A percentile compares a stretch with the other conserved stretches of the same genome.
These are phyloP conservation scores for Blastobotrys serpentis DNA, from an alignment of 1,139 yeast genomes.

Conservation along the genomic window DNA sequence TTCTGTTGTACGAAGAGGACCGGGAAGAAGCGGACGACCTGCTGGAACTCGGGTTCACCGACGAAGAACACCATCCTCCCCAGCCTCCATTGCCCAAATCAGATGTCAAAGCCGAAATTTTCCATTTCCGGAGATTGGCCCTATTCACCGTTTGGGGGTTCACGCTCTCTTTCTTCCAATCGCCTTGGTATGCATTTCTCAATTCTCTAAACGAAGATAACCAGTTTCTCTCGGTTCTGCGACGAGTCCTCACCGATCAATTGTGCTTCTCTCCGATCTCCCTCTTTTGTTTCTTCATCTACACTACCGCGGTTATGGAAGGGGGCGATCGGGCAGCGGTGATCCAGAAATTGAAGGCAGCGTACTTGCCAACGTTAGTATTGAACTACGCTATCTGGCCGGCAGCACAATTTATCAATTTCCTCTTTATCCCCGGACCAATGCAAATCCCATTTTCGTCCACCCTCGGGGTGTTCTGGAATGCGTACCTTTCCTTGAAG, in stretches of 20 bases:
- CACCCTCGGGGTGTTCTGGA: constrained; percentile 88
- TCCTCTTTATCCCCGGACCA: constrained; percentile 71
- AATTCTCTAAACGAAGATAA: constrained; percentile 73
- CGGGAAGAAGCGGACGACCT: constrained; percentile 32
- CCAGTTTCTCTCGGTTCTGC: constrained; percentile 73
- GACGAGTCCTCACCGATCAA: constrained; percentile 88
- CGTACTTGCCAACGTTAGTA: constrained; percentile 73
- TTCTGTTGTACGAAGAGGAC: constrained; percentile 36
- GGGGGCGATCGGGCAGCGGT: constrained; percentile 67
- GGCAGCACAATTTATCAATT: constrained; percentile 86
- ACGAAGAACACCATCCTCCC: constrained; percentile 14
- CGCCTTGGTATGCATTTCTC: constrained; percentile 83
- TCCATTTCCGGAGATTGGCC: constrained; percentile 67
- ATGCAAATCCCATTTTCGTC: constrained; percentile 92
- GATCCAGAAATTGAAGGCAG: constrained; percentile 56
- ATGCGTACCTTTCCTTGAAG: constrained; percentile 81
- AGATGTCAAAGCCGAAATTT: constrained; percentile 34
- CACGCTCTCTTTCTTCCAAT: constrained; percentile 76
- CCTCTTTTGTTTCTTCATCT: constrained; percentile 74
- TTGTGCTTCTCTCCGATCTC: constrained; percentile 82
- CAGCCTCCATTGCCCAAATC: constrained; percentile 3
- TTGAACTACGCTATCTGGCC: constrained; percentile 93
- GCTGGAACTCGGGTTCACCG: constrained; percentile 38
- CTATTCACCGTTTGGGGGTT: constrained; percentile 87
- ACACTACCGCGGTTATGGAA: constrained; percentile 80